phyloP scores from a whole-genome alignment of 306 rosid species.

The Comarum palustre region DNA sequence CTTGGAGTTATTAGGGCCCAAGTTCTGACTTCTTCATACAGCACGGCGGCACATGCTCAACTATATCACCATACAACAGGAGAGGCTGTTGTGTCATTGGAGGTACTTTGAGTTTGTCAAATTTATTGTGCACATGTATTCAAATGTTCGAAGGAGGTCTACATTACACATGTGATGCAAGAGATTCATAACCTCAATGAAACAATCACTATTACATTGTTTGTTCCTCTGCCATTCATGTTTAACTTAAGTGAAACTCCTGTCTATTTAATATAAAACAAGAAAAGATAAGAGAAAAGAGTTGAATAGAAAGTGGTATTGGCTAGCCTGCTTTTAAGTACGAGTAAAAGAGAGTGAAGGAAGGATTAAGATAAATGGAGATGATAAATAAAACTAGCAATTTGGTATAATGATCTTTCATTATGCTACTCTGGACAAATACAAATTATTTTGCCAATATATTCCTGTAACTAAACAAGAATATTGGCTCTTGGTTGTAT shows the following conservation, averaged over 20 bases:
- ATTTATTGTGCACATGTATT: not conserved
- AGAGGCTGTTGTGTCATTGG: not conserved
- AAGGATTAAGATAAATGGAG: not conserved
- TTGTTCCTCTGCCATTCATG: not conserved
- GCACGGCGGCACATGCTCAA: constrained; percentile 22
- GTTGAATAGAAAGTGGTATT: not conserved
- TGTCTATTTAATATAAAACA: not conserved
- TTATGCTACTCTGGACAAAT: not conserved
- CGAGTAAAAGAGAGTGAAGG: not conserved
- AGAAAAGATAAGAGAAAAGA: not conserved
- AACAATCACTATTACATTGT: not conserved
- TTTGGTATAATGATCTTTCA: not conserved
- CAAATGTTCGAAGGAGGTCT: not conserved
- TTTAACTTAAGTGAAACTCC: not conserved
- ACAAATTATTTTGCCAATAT: not conserved
- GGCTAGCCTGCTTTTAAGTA: not conserved
- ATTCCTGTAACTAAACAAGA: no score
- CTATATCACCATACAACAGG: constrained; percentile 12
- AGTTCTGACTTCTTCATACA: constrained; percentile 16
- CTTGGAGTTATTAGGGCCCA: constrained; percentile 24
- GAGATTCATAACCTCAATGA: not conserved
- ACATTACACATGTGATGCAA: not conserved
- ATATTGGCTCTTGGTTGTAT: not conserved
- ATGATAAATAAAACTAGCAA: not conserved
- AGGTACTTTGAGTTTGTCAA: constrained; percentile 16